Conservation (phyloP, 2,329 filamentous ascomycete species). For the Pestalotiopsis fici region DNA sequence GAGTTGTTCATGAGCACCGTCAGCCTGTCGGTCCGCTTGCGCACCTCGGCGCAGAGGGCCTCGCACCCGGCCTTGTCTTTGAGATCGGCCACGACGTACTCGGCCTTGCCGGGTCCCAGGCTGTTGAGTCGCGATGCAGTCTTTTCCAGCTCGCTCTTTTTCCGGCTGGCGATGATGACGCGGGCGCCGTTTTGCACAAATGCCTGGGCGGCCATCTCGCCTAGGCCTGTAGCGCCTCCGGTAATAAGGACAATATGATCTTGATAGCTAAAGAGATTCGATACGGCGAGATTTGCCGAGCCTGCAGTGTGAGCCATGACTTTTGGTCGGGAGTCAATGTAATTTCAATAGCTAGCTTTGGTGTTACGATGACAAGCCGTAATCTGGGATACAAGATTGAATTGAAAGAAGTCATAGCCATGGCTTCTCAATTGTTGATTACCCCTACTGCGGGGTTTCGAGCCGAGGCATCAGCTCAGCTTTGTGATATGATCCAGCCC, state of each 20-base stretch:
- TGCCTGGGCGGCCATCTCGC: constrained; percentile 12
- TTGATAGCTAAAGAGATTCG: constrained; percentile 6
- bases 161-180: constrained; percentile 13
- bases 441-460: constrained; percentile 3
- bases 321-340: neutral
- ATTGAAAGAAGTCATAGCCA: neutral
- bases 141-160: constrained; percentile 10
- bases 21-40: constrained; percentile 3
- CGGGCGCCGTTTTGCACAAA: constrained; percentile 13
- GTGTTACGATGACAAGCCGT: neutral
- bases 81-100: constrained; percentile 12
- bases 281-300: constrained; percentile 5
- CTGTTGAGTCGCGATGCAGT: constrained; percentile 8
- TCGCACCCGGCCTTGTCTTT: constrained; percentile 13
- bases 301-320: constrained; percentile 5
- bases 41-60: constrained; percentile 7
- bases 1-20: constrained; percentile 13
- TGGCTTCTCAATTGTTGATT: neutral
- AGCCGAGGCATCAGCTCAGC: constrained; percentile 3
- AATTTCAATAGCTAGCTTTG: neutral
- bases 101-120: constrained; percentile 9
- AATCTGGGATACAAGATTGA: neutral
- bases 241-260: constrained; percentile 8
- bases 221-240: constrained; percentile 12
- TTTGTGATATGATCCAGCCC: neutral